These are phyloP conservation scores for Fusarium sp. DNA, from an alignment of 2,329 filamentous ascomycete species.

Conservation along the genomic window DNA sequence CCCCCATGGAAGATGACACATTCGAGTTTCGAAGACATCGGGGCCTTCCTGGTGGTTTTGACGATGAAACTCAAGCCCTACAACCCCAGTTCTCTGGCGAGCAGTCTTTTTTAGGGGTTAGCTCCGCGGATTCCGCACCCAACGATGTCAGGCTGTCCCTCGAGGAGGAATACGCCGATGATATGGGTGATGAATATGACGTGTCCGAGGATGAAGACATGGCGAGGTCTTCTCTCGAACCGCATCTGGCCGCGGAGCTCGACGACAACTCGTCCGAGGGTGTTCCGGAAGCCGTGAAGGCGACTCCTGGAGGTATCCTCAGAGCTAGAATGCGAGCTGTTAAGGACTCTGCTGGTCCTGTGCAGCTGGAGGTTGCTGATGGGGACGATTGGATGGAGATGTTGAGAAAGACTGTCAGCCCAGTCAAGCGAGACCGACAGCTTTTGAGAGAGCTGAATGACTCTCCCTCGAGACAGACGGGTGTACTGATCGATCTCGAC, in stretches of 20 bases:
- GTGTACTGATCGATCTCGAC: conserved; percentile 41
- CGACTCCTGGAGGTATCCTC: conserved; percentile 68
- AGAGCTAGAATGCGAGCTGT: conserved; percentile 71
- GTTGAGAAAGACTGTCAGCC: conserved; percentile 91
- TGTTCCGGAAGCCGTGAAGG: conserved; percentile 56
- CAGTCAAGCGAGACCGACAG: conserved; percentile 88
- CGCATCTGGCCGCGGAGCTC: conserved; percentile 80
- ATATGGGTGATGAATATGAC: conserved; percentile 80
- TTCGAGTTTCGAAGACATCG: conserved; percentile 63
- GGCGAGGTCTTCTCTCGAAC: conserved; percentile 79
- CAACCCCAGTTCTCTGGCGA: conserved; percentile 64
- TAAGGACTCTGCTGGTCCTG: conserved; percentile 67
- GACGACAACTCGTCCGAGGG: conserved; percentile 65
- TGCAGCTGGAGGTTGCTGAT: conserved; percentile 68
- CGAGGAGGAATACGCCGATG: conserved; percentile 64
- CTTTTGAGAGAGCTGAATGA: conserved; percentile 70
- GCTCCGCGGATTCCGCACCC: conserved; percentile 84
- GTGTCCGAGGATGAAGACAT: conserved; percentile 75
- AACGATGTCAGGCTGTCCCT: conserved; percentile 67
- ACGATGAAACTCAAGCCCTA: conserved; percentile 64
- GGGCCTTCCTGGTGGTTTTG: conserved; percentile 82
- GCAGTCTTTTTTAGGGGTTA: conserved; percentile 92
- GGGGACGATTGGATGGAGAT: conserved; percentile 94
- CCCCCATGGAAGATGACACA: conserved; percentile 62
- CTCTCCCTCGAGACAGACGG: conserved; percentile 52